These are phyloP conservation scores for Cajanus cajan DNA, from an alignment of 306 rosid genomes.

Conservation along the genomic window DNA sequence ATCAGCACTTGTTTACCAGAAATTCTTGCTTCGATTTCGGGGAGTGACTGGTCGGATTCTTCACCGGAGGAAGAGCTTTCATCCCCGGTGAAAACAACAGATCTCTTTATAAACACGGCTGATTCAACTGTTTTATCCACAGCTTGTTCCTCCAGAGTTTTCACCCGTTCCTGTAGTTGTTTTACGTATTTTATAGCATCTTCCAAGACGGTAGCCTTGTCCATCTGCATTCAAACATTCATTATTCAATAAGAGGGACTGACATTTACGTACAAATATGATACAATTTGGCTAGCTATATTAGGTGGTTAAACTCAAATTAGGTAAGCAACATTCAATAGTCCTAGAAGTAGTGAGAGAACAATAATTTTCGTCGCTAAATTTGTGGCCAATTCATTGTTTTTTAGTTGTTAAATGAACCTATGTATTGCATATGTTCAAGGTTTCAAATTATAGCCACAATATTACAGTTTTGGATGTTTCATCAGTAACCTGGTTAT, in stretches of 20 bases:
- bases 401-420: background rate
- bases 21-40: slow-evolving; percentile 71
- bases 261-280: background rate
- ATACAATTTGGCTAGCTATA: background rate
- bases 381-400: background rate
- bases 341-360: background rate
- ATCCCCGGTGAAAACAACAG: slow-evolving; percentile 35
- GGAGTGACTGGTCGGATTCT: slow-evolving; percentile 43
- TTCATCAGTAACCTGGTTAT: background rate
- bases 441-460: background rate
- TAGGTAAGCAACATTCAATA: too few relatives aligned
- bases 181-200: slow-evolving; percentile 68
- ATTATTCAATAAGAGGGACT: background rate
- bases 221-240: slow-evolving; percentile 56
- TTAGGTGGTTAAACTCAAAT: too few relatives aligned
- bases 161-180: slow-evolving; percentile 55
- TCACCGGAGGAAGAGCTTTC: slow-evolving; percentile 40
- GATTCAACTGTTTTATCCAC: slow-evolving; percentile 58
- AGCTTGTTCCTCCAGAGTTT: slow-evolving; percentile 55
- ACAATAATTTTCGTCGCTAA: background rate
- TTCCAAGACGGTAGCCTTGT: slow-evolving; percentile 85
- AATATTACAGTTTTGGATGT: background rate
- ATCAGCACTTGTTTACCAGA: slow-evolving; percentile 60
- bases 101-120: slow-evolving; percentile 52
- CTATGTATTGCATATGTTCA: background rate